Evolutionary conservation across 108 stramenopile species (phyloP), one percentile per base, ranked within the genome.

Genomic region (Fragilaria radians): DNA sequence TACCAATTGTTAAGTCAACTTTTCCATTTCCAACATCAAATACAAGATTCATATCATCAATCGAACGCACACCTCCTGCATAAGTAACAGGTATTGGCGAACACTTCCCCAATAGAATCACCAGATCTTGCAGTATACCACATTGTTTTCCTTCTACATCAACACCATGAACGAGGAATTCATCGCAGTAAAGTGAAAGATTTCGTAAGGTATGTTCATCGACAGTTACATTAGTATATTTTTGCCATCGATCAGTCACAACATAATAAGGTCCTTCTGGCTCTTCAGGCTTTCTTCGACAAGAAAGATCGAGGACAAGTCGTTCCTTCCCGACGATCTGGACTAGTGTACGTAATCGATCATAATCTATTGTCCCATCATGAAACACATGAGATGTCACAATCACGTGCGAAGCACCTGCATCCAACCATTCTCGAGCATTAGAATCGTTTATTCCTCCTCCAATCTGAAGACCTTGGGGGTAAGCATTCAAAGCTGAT

Each of bases 131-230:
- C 53, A 96, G 65, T 46, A 99, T 95, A 1, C 98, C 98, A 52
- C 88, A 91, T 56, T 90, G 80, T 61, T 85, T 94, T 17, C 98
- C 98, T 78, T 99, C 98, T 23, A 94, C 95, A 50, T 99, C 98
- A 2, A 99, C 98, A 0, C 96, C 98, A 68, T 99, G 98, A 0
- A 99, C 96, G 50, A 99, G 62, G 57, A 97, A 96, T 78, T 97
- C 98, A 52, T 82, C 88, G 61, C 96, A 97, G 71, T 92, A 93
- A 27, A 51, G 46, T 32, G 87, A 73, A 34, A 99, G 68, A 28
- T 55, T 64, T 32, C 61, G 56, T 57, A 99, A 66, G 54, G 79
- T 91, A 31, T 80, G 80, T 27, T 66, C 63, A 27, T 65, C 80
- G 1, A 92, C 83, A 21, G 61, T 62, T 28, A 82, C 73, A 58